Evolutionary conservation across 176 grass and related monocot genomes (phyloP).

Genomic region (Lolium multiflorum): DNA sequence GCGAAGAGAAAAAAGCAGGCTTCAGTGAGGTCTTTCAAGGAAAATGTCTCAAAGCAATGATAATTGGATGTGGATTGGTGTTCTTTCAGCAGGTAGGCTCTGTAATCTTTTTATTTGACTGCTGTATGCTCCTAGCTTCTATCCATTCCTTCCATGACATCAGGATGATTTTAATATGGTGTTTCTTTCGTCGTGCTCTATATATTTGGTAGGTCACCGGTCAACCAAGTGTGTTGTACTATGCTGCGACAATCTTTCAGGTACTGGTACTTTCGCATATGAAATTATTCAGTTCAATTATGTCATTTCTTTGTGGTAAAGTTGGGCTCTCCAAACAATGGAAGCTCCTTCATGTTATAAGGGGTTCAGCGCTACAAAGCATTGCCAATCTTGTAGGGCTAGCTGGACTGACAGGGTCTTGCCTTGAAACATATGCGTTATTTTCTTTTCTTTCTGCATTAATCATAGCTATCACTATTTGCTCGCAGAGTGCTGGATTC

Average conservation of each 20-base stretch:
- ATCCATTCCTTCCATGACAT: neutral
- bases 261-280: conserved; percentile 48
- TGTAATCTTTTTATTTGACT: conserved; percentile 11
- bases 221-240: conserved; percentile 98
- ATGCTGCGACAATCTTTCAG: conserved; percentile 97
- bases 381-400: conserved; percentile 6
- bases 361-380: neutral
- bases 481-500: conserved; percentile 88
- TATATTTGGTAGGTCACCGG: conserved; percentile 72
- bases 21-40: conserved; percentile 93
- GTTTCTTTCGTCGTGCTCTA: conserved; percentile 38
- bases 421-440: neutral
- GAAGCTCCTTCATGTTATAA: conserved; percentile 10
- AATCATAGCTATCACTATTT: conserved; percentile 27
- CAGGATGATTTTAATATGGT: neutral
- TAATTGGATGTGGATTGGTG: conserved; percentile 89
- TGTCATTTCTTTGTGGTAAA: conserved; percentile 17
- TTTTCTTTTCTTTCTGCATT: conserved; percentile 9
- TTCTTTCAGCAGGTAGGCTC: conserved; percentile 94
- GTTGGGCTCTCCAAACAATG: neutral
- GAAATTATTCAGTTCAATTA: conserved; percentile 12
- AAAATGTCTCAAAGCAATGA: conserved; percentile 92
- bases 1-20: conserved; percentile 57
- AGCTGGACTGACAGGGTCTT: neutral
- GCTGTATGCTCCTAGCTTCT: neutral